Percentiles rank a stretch among this genome's conserved stretches.
Evolutionary conservation across 306 rosid genomes (phyloP).

Genomic region (Dryas drummondii): DNA sequence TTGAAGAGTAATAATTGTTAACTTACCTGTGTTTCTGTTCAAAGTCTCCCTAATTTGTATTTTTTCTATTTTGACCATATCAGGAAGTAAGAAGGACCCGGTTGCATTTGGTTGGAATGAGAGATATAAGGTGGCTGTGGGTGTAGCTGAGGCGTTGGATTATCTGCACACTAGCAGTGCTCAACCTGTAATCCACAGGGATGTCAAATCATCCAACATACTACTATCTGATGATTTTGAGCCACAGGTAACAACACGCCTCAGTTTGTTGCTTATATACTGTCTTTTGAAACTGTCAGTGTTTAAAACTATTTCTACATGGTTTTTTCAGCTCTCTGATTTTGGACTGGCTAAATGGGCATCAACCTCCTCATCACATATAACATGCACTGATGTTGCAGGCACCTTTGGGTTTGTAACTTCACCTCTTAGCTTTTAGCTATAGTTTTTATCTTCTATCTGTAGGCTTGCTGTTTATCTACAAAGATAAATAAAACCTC

Average conservation of each 20-base stretch:
- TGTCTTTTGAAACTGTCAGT: conserved; percentile 15
- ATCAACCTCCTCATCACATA: conserved; percentile 61
- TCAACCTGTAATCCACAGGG: conserved; percentile 82
- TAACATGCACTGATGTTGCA: conserved; percentile 91
- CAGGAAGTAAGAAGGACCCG: conserved; percentile 67
- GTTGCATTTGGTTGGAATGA: conserved; percentile 73
- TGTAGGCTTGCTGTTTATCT: neutral
- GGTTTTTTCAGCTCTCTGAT: conserved; percentile 77
- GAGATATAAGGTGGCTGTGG: conserved; percentile 86
- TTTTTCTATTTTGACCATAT: conserved; percentile 13
- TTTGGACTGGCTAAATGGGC: conserved; percentile 96
- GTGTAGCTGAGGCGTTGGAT: conserved; percentile 88
- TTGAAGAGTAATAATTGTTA: neutral
- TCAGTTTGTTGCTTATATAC: conserved; percentile 14
- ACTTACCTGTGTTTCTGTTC: neutral
- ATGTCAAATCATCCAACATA: conserved; percentile 85
- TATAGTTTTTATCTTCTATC: conserved; percentile 1
- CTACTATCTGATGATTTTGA: conserved; percentile 85
- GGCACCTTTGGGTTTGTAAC: conserved; percentile 93
- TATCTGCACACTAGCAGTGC: conserved; percentile 64
- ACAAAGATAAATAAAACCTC: conserved; percentile 2
- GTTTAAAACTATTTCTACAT: conserved; percentile 24
- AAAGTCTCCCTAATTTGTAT: neutral
- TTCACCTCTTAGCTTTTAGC: conserved; percentile 11
- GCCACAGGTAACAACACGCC: conserved; percentile 59